Evolutionary conservation across 306 rosid species (phyloP).

Genomic region (Abrus pulchellus): DNA sequence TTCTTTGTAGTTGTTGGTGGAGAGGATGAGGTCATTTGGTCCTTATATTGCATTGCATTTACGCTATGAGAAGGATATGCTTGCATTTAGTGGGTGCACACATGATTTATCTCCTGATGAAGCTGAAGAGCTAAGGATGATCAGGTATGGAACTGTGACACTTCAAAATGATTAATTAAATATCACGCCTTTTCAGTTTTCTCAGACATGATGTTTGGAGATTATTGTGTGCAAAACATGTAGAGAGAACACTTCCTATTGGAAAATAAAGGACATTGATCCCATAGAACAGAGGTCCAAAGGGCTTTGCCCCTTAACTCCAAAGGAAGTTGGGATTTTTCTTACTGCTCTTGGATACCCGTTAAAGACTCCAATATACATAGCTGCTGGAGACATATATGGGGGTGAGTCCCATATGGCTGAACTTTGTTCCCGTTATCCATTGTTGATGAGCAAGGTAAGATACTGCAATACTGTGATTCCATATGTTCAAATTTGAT

Average conservation of each 20-base stretch:
- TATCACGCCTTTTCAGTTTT: conserved; percentile 17
- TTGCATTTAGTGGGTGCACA: conserved; percentile 98
- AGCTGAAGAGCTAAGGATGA: conserved; percentile 82
- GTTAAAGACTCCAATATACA: conserved; percentile 79
- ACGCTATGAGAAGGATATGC: conserved; percentile 98
- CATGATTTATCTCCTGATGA: conserved; percentile 77
- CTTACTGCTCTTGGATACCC: conserved; percentile 94
- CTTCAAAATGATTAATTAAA: conserved; percentile 41
- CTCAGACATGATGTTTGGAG: conserved; percentile 8
- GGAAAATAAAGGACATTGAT: conserved; percentile 96
- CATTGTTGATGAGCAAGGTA: conserved; percentile 91
- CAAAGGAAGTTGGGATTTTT: conserved; percentile 94
- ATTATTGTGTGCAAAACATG: conserved; percentile 42
- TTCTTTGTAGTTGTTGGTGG: conserved; percentile 72
- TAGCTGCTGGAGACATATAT: conserved; percentile 95
- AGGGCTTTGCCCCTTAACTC: conserved; percentile 95
- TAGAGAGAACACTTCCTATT: conserved; percentile 88
- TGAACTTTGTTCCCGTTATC: conserved; percentile 75
- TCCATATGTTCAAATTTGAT: conserved; percentile 7
- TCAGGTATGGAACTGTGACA: conserved; percentile 63
- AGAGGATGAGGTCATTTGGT: conserved; percentile 90
- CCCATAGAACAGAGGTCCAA: conserved; percentile 82
- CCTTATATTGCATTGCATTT: conserved; percentile 90
- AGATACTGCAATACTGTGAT: conserved; percentile 29
- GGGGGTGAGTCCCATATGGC: conserved; percentile 90